phyloP scores from a whole-genome alignment of 345 rosid genomes.

The Viola odorata region DNA sequence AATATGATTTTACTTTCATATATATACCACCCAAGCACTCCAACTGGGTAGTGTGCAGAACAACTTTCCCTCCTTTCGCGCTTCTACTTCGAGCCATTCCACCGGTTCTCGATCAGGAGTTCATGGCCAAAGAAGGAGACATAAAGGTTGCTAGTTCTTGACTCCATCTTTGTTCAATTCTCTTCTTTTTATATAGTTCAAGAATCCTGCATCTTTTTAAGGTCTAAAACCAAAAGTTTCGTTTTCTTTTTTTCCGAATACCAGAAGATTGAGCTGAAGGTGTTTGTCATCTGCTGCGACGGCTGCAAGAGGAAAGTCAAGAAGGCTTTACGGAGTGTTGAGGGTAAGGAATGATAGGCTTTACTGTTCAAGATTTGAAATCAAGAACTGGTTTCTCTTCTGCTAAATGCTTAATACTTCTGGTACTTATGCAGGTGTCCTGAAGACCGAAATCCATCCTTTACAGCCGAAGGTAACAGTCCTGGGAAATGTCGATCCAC shows the following conservation, averaged over 20 bases:
- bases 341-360: constrained; percentile 30
- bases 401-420: constrained; percentile 6
- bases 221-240: background rate
- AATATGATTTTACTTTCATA: constrained; percentile 8
- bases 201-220: too few relatives aligned
- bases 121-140: constrained; percentile 45
- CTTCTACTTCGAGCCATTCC: background rate
- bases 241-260: constrained; percentile 3
- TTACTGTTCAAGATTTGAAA: background rate
- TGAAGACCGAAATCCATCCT: constrained; percentile 42
- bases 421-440: constrained; percentile 35
- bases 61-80: background rate
- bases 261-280: constrained; percentile 58
- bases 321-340: constrained; percentile 38
- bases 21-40: constrained; percentile 27
- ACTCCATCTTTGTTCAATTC: background rate
- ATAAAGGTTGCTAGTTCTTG: constrained; percentile 35
- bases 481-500: constrained; percentile 39
- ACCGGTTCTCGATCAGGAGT: constrained; percentile 1
- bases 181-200: background rate
- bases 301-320: constrained; percentile 65
- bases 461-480: constrained; percentile 42
- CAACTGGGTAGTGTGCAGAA: constrained; percentile 6
- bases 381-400: background rate
- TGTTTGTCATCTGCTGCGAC: constrained; percentile 51